phyloP scores from a whole-genome alignment of 2,329 filamentous ascomycete genomes.

The Beauveria bassiana region DNA sequence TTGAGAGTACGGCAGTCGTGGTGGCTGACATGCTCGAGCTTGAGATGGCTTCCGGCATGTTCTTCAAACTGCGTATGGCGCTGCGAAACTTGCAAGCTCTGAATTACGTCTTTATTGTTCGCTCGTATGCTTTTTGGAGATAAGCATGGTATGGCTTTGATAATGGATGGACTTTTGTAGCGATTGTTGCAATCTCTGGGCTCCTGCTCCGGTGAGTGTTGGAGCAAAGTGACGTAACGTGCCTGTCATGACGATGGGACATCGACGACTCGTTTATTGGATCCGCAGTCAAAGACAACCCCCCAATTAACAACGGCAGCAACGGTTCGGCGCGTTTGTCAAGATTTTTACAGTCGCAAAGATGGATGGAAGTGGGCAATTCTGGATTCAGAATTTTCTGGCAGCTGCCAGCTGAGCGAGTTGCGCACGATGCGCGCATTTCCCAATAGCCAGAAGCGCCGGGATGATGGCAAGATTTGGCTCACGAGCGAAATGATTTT shows the following conservation, averaged over 20 bases:
- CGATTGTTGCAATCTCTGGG: neutral
- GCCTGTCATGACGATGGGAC: neutral
- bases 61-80: neutral
- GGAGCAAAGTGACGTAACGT: neutral
- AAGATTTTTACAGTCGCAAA: neutral
- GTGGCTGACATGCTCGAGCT: conserved; percentile 52
- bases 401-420: neutral
- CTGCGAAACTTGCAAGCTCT: neutral
- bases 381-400: neutral
- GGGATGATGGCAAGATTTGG: neutral
- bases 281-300: neutral
- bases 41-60: neutral
- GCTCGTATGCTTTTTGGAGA: neutral
- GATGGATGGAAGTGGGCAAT: neutral
- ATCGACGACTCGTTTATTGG: neutral
- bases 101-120: neutral
- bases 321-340: neutral
- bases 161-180: neutral
- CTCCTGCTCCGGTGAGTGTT: neutral
- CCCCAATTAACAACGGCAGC: neutral
- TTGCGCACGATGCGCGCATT: neutral
- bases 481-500: neutral
- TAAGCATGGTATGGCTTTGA: no score
- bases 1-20: conserved; percentile 68
- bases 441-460: neutral